Evolutionary conservation across 2,329 filamentous ascomycete genomes (phyloP).

Genomic region (Colletotrichum cereale): DNA sequence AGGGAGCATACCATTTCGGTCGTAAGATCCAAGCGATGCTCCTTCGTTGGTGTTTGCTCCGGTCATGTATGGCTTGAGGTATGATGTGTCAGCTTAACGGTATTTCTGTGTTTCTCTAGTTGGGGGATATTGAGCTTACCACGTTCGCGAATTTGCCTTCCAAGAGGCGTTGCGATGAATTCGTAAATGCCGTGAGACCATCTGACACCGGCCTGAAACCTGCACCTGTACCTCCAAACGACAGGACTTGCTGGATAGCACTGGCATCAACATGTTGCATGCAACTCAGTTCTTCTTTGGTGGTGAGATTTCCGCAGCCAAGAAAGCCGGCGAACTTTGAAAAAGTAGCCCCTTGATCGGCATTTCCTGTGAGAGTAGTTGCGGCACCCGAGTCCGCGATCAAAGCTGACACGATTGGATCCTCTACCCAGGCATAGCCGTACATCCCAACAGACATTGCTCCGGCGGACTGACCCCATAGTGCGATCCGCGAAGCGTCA

Average conservation of each 20-base stretch:
- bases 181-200: slow-evolving; percentile 24
- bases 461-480: slow-evolving; percentile 36
- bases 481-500: slow-evolving; percentile 42
- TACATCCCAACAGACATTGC: slow-evolving; percentile 31
- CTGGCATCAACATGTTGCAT: slow-evolving; percentile 19
- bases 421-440: slow-evolving; percentile 26
- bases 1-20: slow-evolving; percentile 15
- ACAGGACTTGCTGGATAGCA: slow-evolving; percentile 7
- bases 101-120: not conserved
- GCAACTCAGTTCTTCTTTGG: slow-evolving; percentile 12
- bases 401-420: slow-evolving; percentile 24
- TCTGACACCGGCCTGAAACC: slow-evolving; percentile 20
- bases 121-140: not conserved
- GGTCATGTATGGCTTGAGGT: slow-evolving; percentile 17
- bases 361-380: slow-evolving; percentile 4
- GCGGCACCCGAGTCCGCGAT: slow-evolving; percentile 32
- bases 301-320: slow-evolving; percentile 13
- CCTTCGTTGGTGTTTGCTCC: slow-evolving; percentile 31
- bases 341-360: slow-evolving; percentile 16
- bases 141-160: slow-evolving; percentile 25
- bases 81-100: not conserved
- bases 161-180: slow-evolving; percentile 17
- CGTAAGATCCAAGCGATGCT: slow-evolving; percentile 18
- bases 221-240: slow-evolving; percentile 14
- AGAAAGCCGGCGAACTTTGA: slow-evolving; percentile 17